Conservation (phyloP, 2,329 filamentous ascomycete genomes). For the Leptosphaerulina australis region DNA sequence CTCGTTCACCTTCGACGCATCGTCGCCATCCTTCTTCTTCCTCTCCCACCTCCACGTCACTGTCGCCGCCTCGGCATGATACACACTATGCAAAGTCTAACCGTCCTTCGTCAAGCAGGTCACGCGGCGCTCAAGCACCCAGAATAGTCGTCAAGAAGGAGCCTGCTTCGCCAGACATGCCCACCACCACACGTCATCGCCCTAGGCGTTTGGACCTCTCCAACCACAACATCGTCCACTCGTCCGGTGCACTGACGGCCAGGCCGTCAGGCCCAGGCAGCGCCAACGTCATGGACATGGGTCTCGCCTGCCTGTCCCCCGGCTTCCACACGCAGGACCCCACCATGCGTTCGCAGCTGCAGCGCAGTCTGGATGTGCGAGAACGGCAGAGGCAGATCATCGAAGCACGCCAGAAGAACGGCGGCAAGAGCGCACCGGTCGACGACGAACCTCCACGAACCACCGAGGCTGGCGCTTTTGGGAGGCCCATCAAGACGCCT, state of each 20-base stretch:
- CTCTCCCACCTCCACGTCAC: slow-evolving; percentile 32
- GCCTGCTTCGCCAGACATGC: slow-evolving; percentile 81
- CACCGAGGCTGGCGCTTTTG: slow-evolving; percentile 51
- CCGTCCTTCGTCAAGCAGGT: slow-evolving; percentile 54
- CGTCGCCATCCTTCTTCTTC: slow-evolving; percentile 29
- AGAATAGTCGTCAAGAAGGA: slow-evolving; percentile 98
- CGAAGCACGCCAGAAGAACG: slow-evolving; percentile 85
- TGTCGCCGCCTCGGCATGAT: slow-evolving; percentile 36
- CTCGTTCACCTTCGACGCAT: slow-evolving; percentile 29
- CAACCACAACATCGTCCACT: slow-evolving; percentile 52
- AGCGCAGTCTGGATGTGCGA: slow-evolving; percentile 89
- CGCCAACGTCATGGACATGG: slow-evolving; percentile 85
- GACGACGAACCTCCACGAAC: slow-evolving; percentile 40
- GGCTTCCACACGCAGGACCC: slow-evolving; percentile 97
- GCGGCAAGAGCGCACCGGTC: slow-evolving; percentile 54
- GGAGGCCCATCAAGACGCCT: slow-evolving; percentile 66
- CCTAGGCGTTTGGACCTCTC: slow-evolving; percentile 80
- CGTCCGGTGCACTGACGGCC: slow-evolving; percentile 59
- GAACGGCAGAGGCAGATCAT: slow-evolving; percentile 96
- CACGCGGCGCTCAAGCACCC: slow-evolving; percentile 61
- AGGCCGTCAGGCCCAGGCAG: slow-evolving; percentile 75
- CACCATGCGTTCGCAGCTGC: slow-evolving; percentile 93
- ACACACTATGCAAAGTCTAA: slow-evolving; percentile 27
- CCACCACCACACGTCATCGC: slow-evolving; percentile 72
- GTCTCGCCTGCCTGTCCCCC: slow-evolving; percentile 90